These are phyloP conservation scores for Acanthamoeba rhysodes DNA, from an alignment of 208 protist species.

Conservation along the genomic window DNA sequence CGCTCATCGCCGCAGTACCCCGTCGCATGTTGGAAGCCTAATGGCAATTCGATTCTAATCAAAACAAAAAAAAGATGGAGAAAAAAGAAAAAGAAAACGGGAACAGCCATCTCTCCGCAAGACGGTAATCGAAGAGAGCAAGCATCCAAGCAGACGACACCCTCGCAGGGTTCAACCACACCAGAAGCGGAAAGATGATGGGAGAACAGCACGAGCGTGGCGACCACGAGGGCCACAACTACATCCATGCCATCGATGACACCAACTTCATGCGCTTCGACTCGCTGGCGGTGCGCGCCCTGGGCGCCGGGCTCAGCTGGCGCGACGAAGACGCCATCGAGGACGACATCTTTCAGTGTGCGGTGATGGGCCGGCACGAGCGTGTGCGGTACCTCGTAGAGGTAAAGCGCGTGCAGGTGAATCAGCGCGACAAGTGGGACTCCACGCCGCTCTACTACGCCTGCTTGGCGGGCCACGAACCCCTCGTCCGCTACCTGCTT, in stretches of 20 bases:
- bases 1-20: neutral
- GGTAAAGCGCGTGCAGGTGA: constrained; percentile 24
- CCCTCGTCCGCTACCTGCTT: constrained; percentile 60
- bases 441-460: constrained; percentile 65
- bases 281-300: neutral
- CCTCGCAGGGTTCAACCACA: too few relatives aligned
- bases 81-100: neutral
- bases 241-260: constrained; percentile 51
- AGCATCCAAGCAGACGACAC: too few relatives aligned
- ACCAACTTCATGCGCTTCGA: constrained; percentile 27
- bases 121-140: neutral
- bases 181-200: neutral
- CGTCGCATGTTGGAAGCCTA: neutral
- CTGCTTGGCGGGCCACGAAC: constrained; percentile 21
- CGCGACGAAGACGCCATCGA: constrained; percentile 22
- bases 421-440: constrained; percentile 32
- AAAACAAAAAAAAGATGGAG: neutral
- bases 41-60: neutral
- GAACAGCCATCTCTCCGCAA: neutral
- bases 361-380: neutral
- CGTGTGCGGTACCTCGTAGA: constrained; percentile 33
- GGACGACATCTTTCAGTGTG: constrained; percentile 50
- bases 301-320: constrained; percentile 19
- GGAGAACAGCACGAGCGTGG: neutral
- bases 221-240: neutral